These are phyloP conservation scores for Solanum appendiculatum DNA, from an alignment of 257 asterid species.

Conservation along the genomic window DNA sequence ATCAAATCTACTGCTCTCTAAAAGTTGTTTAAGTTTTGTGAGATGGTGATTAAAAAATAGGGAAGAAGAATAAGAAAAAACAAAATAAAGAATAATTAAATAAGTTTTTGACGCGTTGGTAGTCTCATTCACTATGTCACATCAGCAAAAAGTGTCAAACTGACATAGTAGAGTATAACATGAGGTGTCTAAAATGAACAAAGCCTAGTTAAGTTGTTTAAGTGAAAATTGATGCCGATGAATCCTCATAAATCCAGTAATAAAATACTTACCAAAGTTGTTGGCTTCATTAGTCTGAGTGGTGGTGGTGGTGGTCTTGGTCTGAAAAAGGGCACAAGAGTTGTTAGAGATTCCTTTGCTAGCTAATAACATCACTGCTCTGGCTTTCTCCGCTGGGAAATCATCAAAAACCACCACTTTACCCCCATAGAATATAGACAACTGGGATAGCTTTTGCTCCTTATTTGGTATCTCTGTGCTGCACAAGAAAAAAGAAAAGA, in stretches of 20 bases:
- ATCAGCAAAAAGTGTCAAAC: too few relatives aligned
- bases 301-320: neutral
- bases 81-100: too few relatives aligned
- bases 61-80: too few relatives aligned
- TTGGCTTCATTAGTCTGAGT: neutral
- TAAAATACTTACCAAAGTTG: neutral
- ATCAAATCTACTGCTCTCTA: too few relatives aligned
- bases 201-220: fast-evolving
- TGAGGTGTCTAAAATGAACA: too few relatives aligned
- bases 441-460: neutral
- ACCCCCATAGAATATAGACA: constrained; percentile 8
- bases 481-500: neutral
- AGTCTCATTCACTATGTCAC: fast-evolving
- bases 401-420: constrained; percentile 11
- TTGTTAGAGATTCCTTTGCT: neutral
- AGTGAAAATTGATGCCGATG: neutral
- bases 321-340: neutral
- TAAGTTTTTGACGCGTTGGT: too few relatives aligned
- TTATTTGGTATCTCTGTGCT: neutral
- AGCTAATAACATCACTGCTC: neutral
- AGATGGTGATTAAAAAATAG: too few relatives aligned
- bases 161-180: fast-evolving
- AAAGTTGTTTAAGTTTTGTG: too few relatives aligned
- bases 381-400: constrained; percentile 8
- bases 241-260: neutral